Base-by-base conservation (phyloP, 1,284 basidiomycete genomes). In the Ganoderma meredithae region DNA sequence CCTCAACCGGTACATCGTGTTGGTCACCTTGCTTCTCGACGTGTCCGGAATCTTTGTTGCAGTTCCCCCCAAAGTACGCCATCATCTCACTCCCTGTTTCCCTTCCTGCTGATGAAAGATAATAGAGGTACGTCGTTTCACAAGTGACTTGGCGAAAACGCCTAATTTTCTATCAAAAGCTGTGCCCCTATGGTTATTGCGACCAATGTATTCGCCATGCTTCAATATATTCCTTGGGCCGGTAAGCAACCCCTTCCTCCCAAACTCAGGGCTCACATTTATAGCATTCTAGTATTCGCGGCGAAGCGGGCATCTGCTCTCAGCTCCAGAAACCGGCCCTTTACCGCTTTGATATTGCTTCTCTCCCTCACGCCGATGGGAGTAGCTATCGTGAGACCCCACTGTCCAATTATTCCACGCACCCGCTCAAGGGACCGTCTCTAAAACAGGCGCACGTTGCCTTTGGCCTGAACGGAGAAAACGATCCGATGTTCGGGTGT, bases 221-320 rank as follows among this genome's bases (percentile, higher is more conserved):
- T 65, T 39, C 64, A 65, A 22, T 66, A 66, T 15, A 12, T 66
- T 8, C 60, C 60, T 3, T 66, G 65, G 65, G 65, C 65, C 9
- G 52, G 65, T 62, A 36, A 55, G 60, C 22, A 47, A 36, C 36
- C 36, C 15, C 9, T 13, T 22, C 17, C 13, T 8, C 2, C 9
- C 9, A 39, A 19, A 22, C 25, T 10, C 6, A 9, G 8, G 7
- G 15, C 39, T 41, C 5, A 25, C 19, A 17, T 39, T 31, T 31
- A 31, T 3, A 31, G 5, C 1, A 19, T 22, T 12, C 19, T 31
- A 66, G 65, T 31, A 15, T 66, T 66, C 53, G 39, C 52, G 4
- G 53, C 44, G 13, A 22, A 47, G 13, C 60, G 65, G 10, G 60
- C 53, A 17, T 66, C 12, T 17, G 65, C 65, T 3, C 40, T 66